Evolutionary conservation across 225 moss, liverwort and hornwort genomes (phyloP).

Genomic region (Marchantia paleacea): DNA sequence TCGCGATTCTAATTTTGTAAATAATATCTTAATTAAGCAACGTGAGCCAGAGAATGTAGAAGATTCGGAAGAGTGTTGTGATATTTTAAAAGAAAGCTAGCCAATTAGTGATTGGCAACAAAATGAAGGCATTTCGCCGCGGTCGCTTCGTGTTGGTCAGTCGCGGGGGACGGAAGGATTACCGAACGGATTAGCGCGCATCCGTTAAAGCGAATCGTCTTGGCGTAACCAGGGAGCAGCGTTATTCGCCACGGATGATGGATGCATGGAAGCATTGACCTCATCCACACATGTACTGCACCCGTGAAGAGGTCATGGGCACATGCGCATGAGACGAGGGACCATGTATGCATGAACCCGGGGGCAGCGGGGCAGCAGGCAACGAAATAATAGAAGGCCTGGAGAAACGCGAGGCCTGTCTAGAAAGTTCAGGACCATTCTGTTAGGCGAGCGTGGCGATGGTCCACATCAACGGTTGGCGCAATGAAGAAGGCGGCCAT

Average conservation of each 20-base stretch:
- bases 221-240: neutral
- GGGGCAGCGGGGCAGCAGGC: constrained; percentile 4
- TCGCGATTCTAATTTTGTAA: too few species aligned
- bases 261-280: constrained; percentile 10
- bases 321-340: constrained; percentile 15
- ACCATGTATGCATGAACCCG: constrained; percentile 3
- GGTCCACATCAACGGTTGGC: neutral
- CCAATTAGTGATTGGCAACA: neutral
- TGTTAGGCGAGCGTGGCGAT: constrained; percentile 12
- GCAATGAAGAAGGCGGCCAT: neutral
- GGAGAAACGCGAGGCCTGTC: constrained; percentile 9
- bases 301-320: constrained; percentile 13
- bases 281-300: constrained; percentile 15
- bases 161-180: neutral
- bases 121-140: neutral
- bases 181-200: constrained; percentile 1
- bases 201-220: neutral
- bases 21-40: too few species aligned
- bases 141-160: neutral
- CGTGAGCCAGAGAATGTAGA: too few species aligned
- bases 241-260: neutral
- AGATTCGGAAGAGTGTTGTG: too few species aligned
- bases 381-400: constrained; percentile 1
- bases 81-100: too few species aligned
- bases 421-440: constrained; percentile 19